phyloP scores from a whole-genome alignment of 78 protist species.

The Speleostelium caveatum region DNA sequence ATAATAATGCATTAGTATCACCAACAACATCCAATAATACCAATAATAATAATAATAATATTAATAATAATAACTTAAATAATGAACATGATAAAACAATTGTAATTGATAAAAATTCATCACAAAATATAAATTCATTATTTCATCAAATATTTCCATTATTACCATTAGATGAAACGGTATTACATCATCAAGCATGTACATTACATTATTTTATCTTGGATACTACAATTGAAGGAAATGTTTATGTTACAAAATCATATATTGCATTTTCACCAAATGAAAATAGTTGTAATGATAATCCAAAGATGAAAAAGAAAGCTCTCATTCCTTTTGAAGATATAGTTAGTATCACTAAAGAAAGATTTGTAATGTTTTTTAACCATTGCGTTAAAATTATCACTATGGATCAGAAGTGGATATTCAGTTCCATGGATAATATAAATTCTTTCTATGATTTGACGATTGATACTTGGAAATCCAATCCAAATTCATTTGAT shows the following conservation, averaged over 20 bases:
- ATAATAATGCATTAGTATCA: neutral
- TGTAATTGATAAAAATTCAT: slow-evolving; percentile 41
- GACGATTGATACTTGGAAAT: slow-evolving; percentile 22
- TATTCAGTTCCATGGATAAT: slow-evolving; percentile 38
- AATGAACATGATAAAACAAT: slow-evolving; percentile 26
- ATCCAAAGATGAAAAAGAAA: slow-evolving; percentile 15
- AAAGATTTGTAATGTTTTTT: slow-evolving; percentile 23
- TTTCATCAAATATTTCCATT: slow-evolving; percentile 52
- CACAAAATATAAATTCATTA: slow-evolving; percentile 21
- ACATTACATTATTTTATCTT: slow-evolving; percentile 13
- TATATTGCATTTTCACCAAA: slow-evolving; percentile 59
- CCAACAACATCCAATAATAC: neutral
- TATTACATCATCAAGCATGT: slow-evolving; percentile 21
- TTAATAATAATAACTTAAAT: neutral
- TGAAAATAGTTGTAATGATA: slow-evolving; percentile 4
- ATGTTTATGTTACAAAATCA: slow-evolving; percentile 45
- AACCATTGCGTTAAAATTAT: slow-evolving; percentile 54
- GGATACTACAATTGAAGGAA: slow-evolving; percentile 40
- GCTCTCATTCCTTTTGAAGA: slow-evolving; percentile 72
- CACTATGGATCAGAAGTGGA: slow-evolving; percentile 53
- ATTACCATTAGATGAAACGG: slow-evolving; percentile 46
- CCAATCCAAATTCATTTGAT: neutral
- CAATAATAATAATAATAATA: slow-evolving; percentile 9
- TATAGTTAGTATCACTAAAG: slow-evolving; percentile 41
- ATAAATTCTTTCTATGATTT: slow-evolving; percentile 21